Evolutionary conservation across 768 basidiomycete species (phyloP).

Genomic region (Leccinum truebloodii): DNA sequence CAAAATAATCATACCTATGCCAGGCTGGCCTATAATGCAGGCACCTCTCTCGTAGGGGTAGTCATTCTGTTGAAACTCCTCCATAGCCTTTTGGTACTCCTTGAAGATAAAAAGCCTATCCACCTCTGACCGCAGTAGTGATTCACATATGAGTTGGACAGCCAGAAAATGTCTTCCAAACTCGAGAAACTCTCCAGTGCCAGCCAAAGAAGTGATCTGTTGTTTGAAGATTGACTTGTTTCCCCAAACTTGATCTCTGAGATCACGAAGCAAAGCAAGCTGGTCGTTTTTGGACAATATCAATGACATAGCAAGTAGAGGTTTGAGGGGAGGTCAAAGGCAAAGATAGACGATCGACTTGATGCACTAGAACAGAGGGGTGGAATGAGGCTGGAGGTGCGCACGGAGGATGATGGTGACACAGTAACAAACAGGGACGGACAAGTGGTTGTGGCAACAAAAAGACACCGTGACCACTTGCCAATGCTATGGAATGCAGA

Average conservation of each 20-base stretch:
- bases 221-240: not conserved
- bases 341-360: no score
- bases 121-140: not conserved
- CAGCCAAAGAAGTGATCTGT: not conserved
- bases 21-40: not conserved
- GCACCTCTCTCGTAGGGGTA: not conserved
- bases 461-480: no score
- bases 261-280: not conserved
- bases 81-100: not conserved
- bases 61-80: not conserved
- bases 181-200: not conserved
- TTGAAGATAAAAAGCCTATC: not conserved
- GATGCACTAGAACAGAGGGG: no score
- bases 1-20: not conserved
- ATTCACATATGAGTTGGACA: not conserved
- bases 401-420: no score
- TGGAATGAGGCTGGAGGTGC: no score
- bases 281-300: no score
- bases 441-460: no score
- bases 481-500: no score
- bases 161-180: not conserved
- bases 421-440: conserved; percentile 25
- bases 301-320: no score
- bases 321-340: no score
- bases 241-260: not conserved